A percentile compares a stretch with the other conserved stretches of the same genome.
Evolutionary conservation across 2,329 filamentous ascomycete species (phyloP).

Genomic region (Aspergillus luchuensis): DNA sequence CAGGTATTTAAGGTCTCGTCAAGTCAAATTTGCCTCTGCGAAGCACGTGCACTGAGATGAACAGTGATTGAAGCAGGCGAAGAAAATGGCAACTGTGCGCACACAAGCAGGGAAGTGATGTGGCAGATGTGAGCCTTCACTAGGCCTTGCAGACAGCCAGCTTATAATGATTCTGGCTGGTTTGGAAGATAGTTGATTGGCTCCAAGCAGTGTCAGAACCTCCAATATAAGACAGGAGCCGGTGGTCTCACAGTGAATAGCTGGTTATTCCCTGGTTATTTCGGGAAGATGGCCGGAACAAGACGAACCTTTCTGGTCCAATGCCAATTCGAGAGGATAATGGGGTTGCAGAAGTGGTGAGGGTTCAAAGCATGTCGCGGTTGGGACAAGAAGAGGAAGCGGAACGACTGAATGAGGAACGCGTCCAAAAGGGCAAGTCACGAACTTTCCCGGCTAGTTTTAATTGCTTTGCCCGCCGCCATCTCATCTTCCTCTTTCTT

Average conservation of each 20-base stretch:
- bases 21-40: slow-evolving; percentile 1
- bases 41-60: slow-evolving; percentile 5
- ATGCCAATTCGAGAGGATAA: neutral
- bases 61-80: neutral
- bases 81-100: neutral
- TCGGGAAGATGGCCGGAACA: neutral
- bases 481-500: neutral
- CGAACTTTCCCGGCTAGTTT: slow-evolving; percentile 9
- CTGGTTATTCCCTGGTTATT: neutral
- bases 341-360: neutral
- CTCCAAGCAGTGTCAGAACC: slow-evolving; percentile 1
- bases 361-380: slow-evolving; percentile 7
- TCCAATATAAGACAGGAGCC: neutral
- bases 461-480: slow-evolving; percentile 1
- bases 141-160: neutral
- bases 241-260: neutral
- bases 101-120: neutral
- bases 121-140: neutral
- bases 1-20: neutral
- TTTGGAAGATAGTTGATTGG: neutral
- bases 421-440: slow-evolving; percentile 18
- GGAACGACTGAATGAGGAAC: slow-evolving; percentile 18
- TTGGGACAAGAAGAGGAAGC: slow-evolving; percentile 17
- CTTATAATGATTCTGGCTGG: neutral
- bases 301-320: neutral